Evolutionary conservation across 192 early-diverging fungal species (phyloP).

Genomic region (Linnemannia schmuckeri): DNA sequence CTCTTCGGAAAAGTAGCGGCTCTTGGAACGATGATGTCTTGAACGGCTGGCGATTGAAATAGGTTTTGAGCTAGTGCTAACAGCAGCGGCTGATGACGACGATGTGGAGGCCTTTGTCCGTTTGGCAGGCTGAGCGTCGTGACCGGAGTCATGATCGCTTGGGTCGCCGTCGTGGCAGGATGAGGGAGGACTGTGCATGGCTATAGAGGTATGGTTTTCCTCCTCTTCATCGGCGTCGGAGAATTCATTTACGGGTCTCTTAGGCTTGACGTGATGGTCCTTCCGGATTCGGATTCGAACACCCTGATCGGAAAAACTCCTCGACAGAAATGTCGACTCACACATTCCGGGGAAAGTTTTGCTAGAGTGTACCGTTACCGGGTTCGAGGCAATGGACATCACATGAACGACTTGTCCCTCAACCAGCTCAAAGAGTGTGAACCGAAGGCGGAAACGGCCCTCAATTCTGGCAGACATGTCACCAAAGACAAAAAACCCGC

Average conservation of each 20-base stretch:
- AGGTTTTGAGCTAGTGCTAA: neutral
- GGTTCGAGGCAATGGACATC: conserved; percentile 78
- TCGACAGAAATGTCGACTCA: conserved; percentile 88
- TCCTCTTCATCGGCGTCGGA: neutral
- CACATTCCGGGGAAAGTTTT: conserved; percentile 94
- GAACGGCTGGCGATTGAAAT: neutral
- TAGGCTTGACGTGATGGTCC: conserved; percentile 71
- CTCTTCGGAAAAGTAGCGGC: conserved; percentile 1
- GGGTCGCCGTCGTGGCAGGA: conserved; percentile 36
- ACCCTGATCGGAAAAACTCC: conserved; percentile 94
- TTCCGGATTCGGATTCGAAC: conserved; percentile 94
- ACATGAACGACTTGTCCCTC: conserved; percentile 63
- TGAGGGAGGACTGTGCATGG: conserved; percentile 38
- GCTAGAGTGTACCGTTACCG: conserved; percentile 85
- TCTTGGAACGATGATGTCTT: neutral
- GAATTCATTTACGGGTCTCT: neutral
- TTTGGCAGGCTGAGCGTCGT: neutral
- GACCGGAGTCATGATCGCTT: conserved; percentile 25
- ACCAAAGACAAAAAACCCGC: conserved; percentile 95
- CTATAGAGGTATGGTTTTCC: neutral
- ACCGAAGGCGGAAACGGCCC: conserved; percentile 83
- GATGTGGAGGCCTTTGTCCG: neutral
- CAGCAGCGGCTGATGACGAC: neutral
- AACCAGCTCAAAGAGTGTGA: conserved; percentile 92
- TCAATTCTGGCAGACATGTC: conserved; percentile 90